Evolutionary conservation across 106 monocot species (phyloP), one percentile per base, ranked within the genome.

Genomic region (Gastrodia elata): DNA sequence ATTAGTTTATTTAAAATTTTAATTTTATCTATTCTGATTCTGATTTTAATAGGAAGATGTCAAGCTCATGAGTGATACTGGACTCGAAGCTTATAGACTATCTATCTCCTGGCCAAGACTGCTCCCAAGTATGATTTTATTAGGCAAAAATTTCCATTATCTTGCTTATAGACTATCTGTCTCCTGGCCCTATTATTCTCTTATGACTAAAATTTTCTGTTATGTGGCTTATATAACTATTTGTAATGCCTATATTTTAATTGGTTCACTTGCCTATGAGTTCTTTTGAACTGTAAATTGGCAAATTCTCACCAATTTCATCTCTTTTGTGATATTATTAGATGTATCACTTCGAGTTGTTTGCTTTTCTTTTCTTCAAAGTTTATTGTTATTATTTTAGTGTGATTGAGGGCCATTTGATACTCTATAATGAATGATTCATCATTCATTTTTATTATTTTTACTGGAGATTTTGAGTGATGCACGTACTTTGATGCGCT

Each of bases 71-170:
- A 41, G 30, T 68, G 91, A 91, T 27, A 82, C 73, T 20, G 79
- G 84, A 36, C 28, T 91, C 7, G 87, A 91, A 20, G 84, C 82
- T 32, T 91, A 91, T 65, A 84, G 90, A 38, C n/a, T n/a, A n/a
- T n/a, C n/a, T n/a, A n/a, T n/a, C n/a, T n/a, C n/a, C n/a, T n/a
- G n/a, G n/a, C n/a, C n/a, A 36, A 85, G 91, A 48, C 82, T 91
- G 64, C 81, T 91, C 27, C 91, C 91, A 77, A 75, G 91, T 91
- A 85, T 25, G 67, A n/a, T n/a, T n/a, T n/a, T n/a, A n/a, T n/a
- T n/a, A n/a, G n/a, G n/a, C n/a, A n/a, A n/a, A n/a, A n/a, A n/a
- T n/a, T n/a, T n/a, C n/a, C n/a, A n/a, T n/a, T n/a, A n/a, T n/a
- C n/a, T n/a, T n/a, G n/a, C n/a, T n/a, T n/a, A n/a, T n/a, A n/a